phyloP scores from a whole-genome alignment of 2,329 filamentous ascomycete genomes.

The Rhynchosporium graminicola region DNA sequence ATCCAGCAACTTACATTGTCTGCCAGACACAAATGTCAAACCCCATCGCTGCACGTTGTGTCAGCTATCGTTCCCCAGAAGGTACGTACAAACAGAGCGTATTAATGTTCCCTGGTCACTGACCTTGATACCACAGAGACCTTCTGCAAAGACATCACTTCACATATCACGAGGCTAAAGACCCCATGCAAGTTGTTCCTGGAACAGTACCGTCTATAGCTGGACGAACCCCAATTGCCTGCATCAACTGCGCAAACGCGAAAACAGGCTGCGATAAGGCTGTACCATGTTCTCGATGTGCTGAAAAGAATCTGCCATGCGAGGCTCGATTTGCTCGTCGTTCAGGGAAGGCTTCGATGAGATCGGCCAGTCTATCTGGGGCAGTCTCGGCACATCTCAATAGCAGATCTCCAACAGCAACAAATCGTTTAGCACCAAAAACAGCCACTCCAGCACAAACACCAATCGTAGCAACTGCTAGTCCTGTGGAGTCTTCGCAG shows the following conservation, averaged over 20 bases:
- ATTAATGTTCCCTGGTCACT: conserved; percentile 15
- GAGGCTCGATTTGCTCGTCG: conserved; percentile 52
- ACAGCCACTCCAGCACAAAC: neutral
- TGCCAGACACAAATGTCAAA: conserved; percentile 56
- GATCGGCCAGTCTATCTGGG: conserved; percentile 17
- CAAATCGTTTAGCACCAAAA: conserved; percentile 15
- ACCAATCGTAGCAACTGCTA: neutral
- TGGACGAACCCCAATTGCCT: conserved; percentile 50
- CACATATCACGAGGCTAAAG: conserved; percentile 53
- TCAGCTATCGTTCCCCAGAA: conserved; percentile 52
- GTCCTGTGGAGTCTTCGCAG: neutral
- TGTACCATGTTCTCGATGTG: conserved; percentile 51
- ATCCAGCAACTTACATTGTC: neutral
- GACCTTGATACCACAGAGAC: conserved; percentile 42
- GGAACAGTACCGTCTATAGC: conserved; percentile 47
- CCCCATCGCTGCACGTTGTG: conserved; percentile 53
- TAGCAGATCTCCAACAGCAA: conserved; percentile 5
- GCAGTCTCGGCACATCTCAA: conserved; percentile 2
- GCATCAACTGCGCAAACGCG: conserved; percentile 51
- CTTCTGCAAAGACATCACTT: conserved; percentile 53
- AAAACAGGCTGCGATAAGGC: conserved; percentile 55
- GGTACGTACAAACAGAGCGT: conserved; percentile 40
- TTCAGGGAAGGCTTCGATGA: conserved; percentile 35
- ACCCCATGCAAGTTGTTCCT: conserved; percentile 48
- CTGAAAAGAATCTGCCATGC: conserved; percentile 51